Conservation (phyloP, 225 moss, liverwort and hornwort species). For the Anthoceros angustus region DNA sequence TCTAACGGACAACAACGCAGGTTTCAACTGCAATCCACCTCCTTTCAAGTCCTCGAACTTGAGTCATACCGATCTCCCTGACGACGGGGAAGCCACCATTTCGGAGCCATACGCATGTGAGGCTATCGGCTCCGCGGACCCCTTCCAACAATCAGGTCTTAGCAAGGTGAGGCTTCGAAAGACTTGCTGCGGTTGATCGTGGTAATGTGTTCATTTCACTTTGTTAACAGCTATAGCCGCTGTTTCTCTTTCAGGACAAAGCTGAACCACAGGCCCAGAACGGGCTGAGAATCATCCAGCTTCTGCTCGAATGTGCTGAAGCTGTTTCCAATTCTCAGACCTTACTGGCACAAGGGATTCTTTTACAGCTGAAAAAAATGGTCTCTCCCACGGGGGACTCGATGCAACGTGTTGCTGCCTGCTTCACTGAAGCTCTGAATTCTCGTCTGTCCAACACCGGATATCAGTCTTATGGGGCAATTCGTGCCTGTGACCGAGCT, state of each 20-base stretch:
- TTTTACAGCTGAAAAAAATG: background rate
- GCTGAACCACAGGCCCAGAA: background rate
- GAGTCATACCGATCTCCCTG: too few relatives aligned
- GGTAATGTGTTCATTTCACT: background rate
- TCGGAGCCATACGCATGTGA: too few relatives aligned
- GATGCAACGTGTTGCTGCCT: conserved; percentile 60
- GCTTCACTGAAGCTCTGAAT: conserved; percentile 53
- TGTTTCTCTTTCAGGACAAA: background rate
- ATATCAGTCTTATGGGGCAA: conserved; percentile 11
- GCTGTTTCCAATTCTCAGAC: background rate
- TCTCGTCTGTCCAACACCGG: conserved; percentile 35
- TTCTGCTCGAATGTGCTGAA: background rate
- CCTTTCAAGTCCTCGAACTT: too few relatives aligned
- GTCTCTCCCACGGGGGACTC: conserved; percentile 6
- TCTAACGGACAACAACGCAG: too few relatives aligned
- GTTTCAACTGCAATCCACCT: too few relatives aligned
- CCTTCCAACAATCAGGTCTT: too few relatives aligned
- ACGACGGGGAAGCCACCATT: too few relatives aligned
- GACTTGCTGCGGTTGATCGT: background rate
- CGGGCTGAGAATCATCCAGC: background rate
- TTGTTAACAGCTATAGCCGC: background rate
- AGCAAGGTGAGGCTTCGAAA: background rate
- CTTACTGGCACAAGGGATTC: background rate
- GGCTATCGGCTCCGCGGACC: too few relatives aligned
- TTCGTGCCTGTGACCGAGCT: conserved; percentile 17